Conservation (phyloP, 202 grass and related monocot genomes). For the Panicum hallii region DNA sequence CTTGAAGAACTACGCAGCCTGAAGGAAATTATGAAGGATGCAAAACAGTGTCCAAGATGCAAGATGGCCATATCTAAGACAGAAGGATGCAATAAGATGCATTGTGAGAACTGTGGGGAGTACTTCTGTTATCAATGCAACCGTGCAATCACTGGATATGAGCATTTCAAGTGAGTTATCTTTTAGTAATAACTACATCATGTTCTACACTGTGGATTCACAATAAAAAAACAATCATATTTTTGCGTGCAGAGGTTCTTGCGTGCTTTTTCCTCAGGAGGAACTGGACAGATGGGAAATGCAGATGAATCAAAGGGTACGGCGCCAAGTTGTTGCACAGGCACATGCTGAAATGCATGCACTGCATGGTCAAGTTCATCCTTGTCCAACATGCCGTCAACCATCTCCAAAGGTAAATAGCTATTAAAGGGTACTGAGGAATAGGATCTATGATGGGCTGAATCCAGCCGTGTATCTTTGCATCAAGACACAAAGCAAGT, state of each 20-base stretch:
- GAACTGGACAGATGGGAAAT: slow-evolving; percentile 81
- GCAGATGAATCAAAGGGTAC: slow-evolving; percentile 66
- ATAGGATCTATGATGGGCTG: not conserved
- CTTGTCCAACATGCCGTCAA: slow-evolving; percentile 83
- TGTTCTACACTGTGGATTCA: not conserved
- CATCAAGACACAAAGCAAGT: slow-evolving; percentile 18
- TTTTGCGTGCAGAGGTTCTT: slow-evolving; percentile 63
- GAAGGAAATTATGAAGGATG: slow-evolving; percentile 81
- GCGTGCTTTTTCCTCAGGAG: slow-evolving; percentile 72
- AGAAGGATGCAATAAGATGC: slow-evolving; percentile 98
- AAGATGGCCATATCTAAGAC: slow-evolving; percentile 88
- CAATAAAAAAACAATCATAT: slow-evolving; percentile 45
- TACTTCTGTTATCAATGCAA: slow-evolving; percentile 96
- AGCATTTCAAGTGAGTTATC: slow-evolving; percentile 82
- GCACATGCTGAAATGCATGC: slow-evolving; percentile 55
- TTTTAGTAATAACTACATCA: slow-evolving; percentile 35
- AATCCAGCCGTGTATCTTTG: slow-evolving; percentile 14
- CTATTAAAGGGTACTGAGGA: not conserved
- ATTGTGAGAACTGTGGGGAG: slow-evolving; percentile 74
- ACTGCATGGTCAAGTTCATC: slow-evolving; percentile 57
- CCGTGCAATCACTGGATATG: slow-evolving; percentile 78
- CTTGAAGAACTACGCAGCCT: slow-evolving; percentile 81
- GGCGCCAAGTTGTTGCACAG: slow-evolving; percentile 63
- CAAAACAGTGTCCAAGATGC: slow-evolving; percentile 83
- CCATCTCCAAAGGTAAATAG: slow-evolving; percentile 70